Base-by-base conservation (phyloP, 352 stramenopile genomes). In the Phytopythium montanum region DNA sequence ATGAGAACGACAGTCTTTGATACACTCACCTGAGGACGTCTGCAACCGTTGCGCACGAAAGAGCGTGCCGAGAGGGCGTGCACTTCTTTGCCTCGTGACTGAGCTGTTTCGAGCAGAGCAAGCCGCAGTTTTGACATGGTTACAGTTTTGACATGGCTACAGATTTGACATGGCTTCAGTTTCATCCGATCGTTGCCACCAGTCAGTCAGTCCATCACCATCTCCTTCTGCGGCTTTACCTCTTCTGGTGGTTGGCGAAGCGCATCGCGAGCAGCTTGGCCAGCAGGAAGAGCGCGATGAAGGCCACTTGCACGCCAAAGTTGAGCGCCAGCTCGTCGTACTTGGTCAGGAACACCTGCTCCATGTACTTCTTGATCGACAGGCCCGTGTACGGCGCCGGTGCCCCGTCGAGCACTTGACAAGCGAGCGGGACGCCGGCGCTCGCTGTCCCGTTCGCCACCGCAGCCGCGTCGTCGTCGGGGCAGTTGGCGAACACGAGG, bases 161-260 rank as follows among this genome's bases (percentile, higher is more conserved):
- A n/a, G n/a, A n/a, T 38, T 38, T 38, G 33, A 38, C 33, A 38
- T 38, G 3, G 33, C 33, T 38, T 16, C 33, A 38, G 5, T 16
- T 38, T 38, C n/a, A n/a, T n/a, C n/a, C n/a, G 9, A 16, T 38
- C 31, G 0, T 13, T 38, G 33, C 33, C n/a, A n/a, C n/a, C n/a
- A n/a, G n/a, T n/a, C n/a, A n/a, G n/a, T n/a, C n/a, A n/a, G n/a
- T 38, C 31, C 31, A 34, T 36, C 33, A 38, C 14, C 5, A 38
- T 38, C 10, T 38, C 7, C 31, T 36, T 36, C 7, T 36, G 31
- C 7, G 2, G 9, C 6, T 54, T 52, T 68, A 79, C 38, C 36
- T 68, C 49, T 56, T 76, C 54, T 79, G 71, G 31, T 76, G 68
- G 50, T 76, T 76, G 3, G 72, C 29, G 34, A 64, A 74, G 1